Evolutionary conservation across 2,329 filamentous ascomycete species (phyloP).

Genomic region (Pyrenophora tritici-repentis): DNA sequence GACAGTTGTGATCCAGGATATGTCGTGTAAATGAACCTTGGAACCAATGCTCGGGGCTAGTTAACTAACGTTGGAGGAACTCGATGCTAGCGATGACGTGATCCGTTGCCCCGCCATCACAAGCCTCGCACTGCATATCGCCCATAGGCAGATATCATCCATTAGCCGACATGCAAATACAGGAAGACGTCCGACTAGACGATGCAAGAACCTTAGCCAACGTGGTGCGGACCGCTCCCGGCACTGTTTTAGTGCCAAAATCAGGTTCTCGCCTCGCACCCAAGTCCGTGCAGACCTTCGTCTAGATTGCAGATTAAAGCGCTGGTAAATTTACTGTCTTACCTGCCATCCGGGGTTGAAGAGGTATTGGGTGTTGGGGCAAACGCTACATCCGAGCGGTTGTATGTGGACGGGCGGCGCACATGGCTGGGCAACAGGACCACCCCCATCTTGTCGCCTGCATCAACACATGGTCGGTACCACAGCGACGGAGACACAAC

Average conservation of each 20-base stretch:
- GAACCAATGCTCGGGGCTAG: too few relatives aligned
- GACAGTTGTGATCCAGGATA: background rate
- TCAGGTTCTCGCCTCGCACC: background rate
- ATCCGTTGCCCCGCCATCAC: background rate
- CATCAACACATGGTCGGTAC: background rate
- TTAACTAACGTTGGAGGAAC: too few relatives aligned
- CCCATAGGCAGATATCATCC: background rate
- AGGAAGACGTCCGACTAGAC: background rate
- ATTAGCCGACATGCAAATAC: background rate
- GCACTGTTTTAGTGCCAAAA: background rate
- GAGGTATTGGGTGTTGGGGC: background rate
- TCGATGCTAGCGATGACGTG: background rate
- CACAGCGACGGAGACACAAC: background rate
- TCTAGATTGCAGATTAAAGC: background rate
- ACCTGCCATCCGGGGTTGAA: background rate
- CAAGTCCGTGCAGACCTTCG: background rate
- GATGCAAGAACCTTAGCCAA: background rate
- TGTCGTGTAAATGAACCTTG: too few relatives aligned
- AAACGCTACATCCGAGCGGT: background rate
- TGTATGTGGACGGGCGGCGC: background rate
- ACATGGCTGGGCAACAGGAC: background rate
- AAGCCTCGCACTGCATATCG: background rate
- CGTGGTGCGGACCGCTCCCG: conserved; percentile 5
- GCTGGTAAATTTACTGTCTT: background rate
- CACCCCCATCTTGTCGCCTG: background rate